These are phyloP conservation scores for Petasospora fabianii DNA, from an alignment of 1,139 yeast genomes.

Conservation along the genomic window DNA sequence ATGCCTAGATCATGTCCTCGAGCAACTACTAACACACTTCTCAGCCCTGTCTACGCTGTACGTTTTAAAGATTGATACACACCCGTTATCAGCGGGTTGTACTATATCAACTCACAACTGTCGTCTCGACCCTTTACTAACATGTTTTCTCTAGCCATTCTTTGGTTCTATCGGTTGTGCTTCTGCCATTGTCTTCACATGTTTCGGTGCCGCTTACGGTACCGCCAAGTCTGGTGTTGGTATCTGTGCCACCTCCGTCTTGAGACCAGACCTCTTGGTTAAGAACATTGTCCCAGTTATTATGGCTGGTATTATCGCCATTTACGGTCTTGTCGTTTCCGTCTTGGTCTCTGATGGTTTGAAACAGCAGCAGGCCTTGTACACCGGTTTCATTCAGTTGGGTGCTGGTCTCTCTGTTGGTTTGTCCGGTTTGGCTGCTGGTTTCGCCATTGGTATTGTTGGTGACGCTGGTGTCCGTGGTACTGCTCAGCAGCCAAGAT, in stretches of 20 bases:
- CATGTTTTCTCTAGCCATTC: conserved; percentile 52
- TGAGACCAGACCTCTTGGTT: conserved; percentile 93
- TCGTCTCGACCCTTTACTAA: conserved; percentile 19
- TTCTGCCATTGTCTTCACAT: conserved; percentile 96
- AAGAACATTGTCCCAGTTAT: conserved; percentile 92
- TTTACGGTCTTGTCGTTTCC: conserved; percentile 95
- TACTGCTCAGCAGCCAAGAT: conserved; percentile 78
- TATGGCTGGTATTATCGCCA: conserved; percentile 99
- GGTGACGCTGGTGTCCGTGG: conserved; percentile 99
- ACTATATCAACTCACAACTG: too few relatives aligned
- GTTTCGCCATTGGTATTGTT: conserved; percentile 97
- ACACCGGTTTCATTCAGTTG: conserved; percentile 96
- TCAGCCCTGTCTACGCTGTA: conserved; percentile 72
- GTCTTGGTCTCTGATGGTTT: conserved; percentile 91
- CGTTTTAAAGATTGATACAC: too few relatives aligned
- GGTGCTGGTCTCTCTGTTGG: conserved; percentile 99
- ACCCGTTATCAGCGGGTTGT: too few relatives aligned
- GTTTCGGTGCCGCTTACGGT: conserved; percentile 99
- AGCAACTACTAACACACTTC: conserved; percentile 6
- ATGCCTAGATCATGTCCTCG: neutral
- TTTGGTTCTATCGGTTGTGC: conserved; percentile 99
- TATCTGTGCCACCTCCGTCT: conserved; percentile 96
- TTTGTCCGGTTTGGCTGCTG: conserved; percentile 94
- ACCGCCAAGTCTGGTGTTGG: conserved; percentile 99
- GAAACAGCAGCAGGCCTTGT: conserved; percentile 86